phyloP scores from a whole-genome alignment of 768 basidiomycete genomes.

The Lentinula aciculospora region DNA sequence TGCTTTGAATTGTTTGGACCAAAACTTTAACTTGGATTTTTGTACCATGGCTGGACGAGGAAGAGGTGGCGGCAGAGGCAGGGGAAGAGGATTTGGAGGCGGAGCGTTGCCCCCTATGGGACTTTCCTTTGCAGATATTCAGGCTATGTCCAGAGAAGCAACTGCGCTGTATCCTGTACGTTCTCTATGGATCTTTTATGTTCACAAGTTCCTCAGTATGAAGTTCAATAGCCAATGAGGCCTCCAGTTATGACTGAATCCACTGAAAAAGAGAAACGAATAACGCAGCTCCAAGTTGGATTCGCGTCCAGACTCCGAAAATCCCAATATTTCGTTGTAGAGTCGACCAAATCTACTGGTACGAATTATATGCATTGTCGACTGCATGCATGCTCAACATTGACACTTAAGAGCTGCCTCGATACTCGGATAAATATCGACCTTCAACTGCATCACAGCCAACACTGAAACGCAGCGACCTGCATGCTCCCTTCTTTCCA shows the following conservation, averaged over 20 bases:
- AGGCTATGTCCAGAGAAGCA: slow-evolving; percentile 69
- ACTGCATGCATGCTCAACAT: not conserved
- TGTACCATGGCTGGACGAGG: slow-evolving; percentile 32
- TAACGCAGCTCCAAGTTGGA: slow-evolving; percentile 61
- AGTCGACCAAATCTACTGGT: slow-evolving; percentile 63
- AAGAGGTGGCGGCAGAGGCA: slow-evolving; percentile 36
- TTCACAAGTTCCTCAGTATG: not conserved
- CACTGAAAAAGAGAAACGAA: slow-evolving; percentile 57
- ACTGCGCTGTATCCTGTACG: slow-evolving; percentile 80
- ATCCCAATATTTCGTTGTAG: slow-evolving; percentile 72
- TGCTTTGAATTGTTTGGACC: not conserved
- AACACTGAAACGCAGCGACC: slow-evolving; percentile 59
- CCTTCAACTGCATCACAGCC: slow-evolving; percentile 57
- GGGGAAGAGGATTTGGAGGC: slow-evolving; percentile 48
- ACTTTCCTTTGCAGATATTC: slow-evolving; percentile 74
- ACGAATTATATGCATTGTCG: not conserved
- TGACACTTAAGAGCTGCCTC: slow-evolving; percentile 52
- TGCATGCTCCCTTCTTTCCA: slow-evolving; percentile 77
- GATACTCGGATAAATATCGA: slow-evolving; percentile 83
- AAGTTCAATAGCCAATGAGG: slow-evolving; percentile 47
- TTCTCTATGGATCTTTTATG: not conserved
- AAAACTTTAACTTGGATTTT: not conserved
- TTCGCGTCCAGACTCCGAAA: slow-evolving; percentile 59
- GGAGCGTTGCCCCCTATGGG: slow-evolving; percentile 65
- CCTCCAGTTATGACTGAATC: slow-evolving; percentile 68